Evolutionary conservation across 495 filamentous ascomycete genomes (phyloP).

Genomic region (Penicillium atrosanguineum): DNA sequence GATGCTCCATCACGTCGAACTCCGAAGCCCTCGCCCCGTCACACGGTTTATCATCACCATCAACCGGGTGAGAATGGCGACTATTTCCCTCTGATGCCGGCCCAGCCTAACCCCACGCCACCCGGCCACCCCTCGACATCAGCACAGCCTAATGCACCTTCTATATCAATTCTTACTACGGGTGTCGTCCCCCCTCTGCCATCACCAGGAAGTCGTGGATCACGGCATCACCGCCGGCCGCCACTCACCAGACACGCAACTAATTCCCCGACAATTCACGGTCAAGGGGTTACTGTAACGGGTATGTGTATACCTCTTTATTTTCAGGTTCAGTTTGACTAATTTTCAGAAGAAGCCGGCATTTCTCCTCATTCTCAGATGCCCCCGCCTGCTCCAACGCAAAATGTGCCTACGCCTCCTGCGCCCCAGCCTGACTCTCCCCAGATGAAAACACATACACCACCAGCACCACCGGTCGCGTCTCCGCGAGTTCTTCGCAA

Average conservation of each 20-base stretch:
- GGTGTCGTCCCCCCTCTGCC: conserved; percentile 79
- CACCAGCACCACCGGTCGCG: conserved; percentile 34
- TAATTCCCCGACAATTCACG: conserved; percentile 71
- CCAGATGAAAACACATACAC: conserved; percentile 34
- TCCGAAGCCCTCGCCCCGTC: conserved; percentile 75
- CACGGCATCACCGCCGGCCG: conserved; percentile 42
- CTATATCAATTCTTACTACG: conserved; percentile 77
- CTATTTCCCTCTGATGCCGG: conserved; percentile 88
- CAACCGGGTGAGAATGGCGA: conserved; percentile 75
- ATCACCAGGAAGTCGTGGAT: conserved; percentile 68
- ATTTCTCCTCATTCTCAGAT: conserved; percentile 24
- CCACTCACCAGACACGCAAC: conserved; percentile 66
- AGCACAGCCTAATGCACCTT: conserved; percentile 30
- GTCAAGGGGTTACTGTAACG: conserved; percentile 27
- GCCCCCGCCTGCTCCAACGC: conserved; percentile 18
- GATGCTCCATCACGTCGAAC: conserved; percentile 81
- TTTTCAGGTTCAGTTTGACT: conserved; percentile 8
- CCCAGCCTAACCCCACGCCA: conserved; percentile 37
- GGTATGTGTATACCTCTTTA: conserved; percentile 21
- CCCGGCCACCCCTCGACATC: conserved; percentile 40
- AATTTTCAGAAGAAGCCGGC: conserved; percentile 27
- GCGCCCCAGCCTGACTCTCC: conserved; percentile 36
- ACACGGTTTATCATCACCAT: conserved; percentile 52
- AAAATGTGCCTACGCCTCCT: conserved; percentile 38
- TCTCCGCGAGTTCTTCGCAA: conserved; percentile 39